Percentiles rank a stretch among this genome's conserved stretches.
Evolutionary conservation across 2,329 filamentous ascomycete species (phyloP).

Genomic region (Ophiocordyceps camponoti-rufipedis): DNA sequence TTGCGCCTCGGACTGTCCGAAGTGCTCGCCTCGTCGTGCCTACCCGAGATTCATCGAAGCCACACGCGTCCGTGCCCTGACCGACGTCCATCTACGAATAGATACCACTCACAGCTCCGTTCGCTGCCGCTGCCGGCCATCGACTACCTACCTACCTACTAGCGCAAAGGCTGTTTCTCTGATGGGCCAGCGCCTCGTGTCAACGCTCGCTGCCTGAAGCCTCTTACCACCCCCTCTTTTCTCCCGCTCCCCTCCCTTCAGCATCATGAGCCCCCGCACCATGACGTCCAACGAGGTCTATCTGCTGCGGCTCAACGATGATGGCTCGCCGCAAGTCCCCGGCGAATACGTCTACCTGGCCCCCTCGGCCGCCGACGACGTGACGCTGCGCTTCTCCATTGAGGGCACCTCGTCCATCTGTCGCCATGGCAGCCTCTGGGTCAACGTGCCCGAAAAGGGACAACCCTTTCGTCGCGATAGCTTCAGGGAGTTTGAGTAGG

Average conservation of each 20-base stretch:
- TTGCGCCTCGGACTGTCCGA: too few relatives aligned
- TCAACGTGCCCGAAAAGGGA: constrained; percentile 74
- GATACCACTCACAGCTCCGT: not conserved
- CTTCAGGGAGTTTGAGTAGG: constrained; percentile 82
- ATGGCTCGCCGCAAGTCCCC: constrained; percentile 76
- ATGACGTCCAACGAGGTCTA: constrained; percentile 60
- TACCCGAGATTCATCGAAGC: too few relatives aligned
- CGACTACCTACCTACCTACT: not conserved
- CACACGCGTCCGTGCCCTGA: not conserved
- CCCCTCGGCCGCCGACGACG: constrained; percentile 51
- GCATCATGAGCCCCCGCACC: constrained; percentile 38
- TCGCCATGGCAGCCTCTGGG: constrained; percentile 84
- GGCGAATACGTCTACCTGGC: constrained; percentile 87
- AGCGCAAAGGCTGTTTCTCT: not conserved
- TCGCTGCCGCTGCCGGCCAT: not conserved
- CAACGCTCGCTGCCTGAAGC: constrained; percentile 3
- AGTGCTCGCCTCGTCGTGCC: too few relatives aligned
- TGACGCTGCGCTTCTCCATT: constrained; percentile 74
- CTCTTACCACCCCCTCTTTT: constrained; percentile 3
- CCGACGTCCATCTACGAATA: not conserved
- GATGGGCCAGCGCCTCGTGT: not conserved
- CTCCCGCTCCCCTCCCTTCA: constrained; percentile 7
- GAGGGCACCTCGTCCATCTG: constrained; percentile 94
- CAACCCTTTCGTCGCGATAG: constrained; percentile 56
- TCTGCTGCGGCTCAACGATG: constrained; percentile 76